phyloP scores from a whole-genome alignment of 2,329 filamentous ascomycete genomes.

The Penicillium sp. region DNA sequence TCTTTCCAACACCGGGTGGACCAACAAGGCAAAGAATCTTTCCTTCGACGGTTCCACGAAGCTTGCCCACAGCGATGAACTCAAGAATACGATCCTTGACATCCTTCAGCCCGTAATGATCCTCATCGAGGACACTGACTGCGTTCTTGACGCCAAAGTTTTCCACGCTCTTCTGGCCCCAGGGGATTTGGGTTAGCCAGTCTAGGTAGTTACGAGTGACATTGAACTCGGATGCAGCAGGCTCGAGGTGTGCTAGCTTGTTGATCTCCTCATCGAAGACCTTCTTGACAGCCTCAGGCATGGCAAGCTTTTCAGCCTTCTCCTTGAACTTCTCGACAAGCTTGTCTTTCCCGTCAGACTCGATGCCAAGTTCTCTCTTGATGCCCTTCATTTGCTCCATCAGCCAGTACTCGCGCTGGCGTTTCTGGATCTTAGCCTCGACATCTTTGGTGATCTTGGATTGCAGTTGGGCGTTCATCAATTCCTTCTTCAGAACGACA shows the following conservation, averaged over 20 bases:
- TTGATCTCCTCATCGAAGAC: slow-evolving; percentile 98
- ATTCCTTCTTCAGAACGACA: slow-evolving; percentile 91
- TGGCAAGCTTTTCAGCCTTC: slow-evolving; percentile 87
- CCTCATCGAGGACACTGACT: slow-evolving; percentile 85
- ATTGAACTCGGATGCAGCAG: slow-evolving; percentile 96
- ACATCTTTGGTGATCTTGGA: slow-evolving; percentile 98
- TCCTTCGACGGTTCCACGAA: slow-evolving; percentile 93
- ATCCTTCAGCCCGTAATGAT: slow-evolving; percentile 95
- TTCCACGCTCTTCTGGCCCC: slow-evolving; percentile 91
- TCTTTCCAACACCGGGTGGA: slow-evolving; percentile 96
- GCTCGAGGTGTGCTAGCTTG: slow-evolving; percentile 92
- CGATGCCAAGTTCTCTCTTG: slow-evolving; percentile 88
- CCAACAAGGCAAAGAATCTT: slow-evolving; percentile 98
- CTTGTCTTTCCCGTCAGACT: slow-evolving; percentile 98
- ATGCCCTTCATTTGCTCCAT: slow-evolving; percentile 99
- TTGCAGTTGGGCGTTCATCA: slow-evolving; percentile 96
- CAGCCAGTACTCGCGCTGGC: slow-evolving; percentile 95
- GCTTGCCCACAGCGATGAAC: slow-evolving; percentile 96
- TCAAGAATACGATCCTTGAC: slow-evolving; percentile 98
- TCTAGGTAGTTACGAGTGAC: slow-evolving; percentile 97
- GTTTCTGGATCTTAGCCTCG: slow-evolving; percentile 94
- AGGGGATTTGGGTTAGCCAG: slow-evolving; percentile 97
- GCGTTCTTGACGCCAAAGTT: slow-evolving; percentile 96
- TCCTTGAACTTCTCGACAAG: slow-evolving; percentile 96
- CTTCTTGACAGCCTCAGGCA: slow-evolving; percentile 95